These are phyloP conservation scores for Nemania sp. DNA, from an alignment of 2,329 filamentous ascomycete species.

Conservation along the genomic window DNA sequence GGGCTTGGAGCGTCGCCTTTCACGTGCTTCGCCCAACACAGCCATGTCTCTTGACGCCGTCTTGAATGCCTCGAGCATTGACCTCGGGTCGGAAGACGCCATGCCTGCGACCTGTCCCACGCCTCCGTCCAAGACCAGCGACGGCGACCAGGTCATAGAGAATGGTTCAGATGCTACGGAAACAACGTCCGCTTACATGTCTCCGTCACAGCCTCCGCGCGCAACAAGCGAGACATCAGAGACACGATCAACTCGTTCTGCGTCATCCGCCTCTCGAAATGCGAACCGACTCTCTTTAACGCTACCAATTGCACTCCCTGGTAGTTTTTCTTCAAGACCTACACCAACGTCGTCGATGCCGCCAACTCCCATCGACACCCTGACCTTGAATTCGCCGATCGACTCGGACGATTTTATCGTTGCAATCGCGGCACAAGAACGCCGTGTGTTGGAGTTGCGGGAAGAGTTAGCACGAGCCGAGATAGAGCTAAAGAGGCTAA, in stretches of 20 bases:
- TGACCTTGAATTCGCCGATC: conserved; percentile 49
- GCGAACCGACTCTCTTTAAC: conserved; percentile 65
- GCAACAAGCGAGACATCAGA: conserved; percentile 45
- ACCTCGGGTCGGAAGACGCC: conserved; percentile 28
- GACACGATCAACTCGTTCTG: conserved; percentile 55
- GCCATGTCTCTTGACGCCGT: conserved; percentile 37
- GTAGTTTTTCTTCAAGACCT: conserved; percentile 56
- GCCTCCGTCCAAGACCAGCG: conserved; percentile 26
- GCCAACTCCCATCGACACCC: conserved; percentile 55
- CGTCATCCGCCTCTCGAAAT: conserved; percentile 57
- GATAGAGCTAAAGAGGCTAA: conserved; percentile 72
- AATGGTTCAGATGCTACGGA: conserved; percentile 29
- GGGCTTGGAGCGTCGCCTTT: conserved; percentile 38
- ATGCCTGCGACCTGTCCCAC: conserved; percentile 17
- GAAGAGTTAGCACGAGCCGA: conserved; percentile 90
- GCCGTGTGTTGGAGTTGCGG: conserved; percentile 84
- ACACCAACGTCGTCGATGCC: conserved; percentile 54
- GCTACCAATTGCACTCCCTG: conserved; percentile 62
- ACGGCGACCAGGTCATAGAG: conserved; percentile 23
- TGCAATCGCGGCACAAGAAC: conserved; percentile 88
- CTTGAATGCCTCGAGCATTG: conserved; percentile 32
- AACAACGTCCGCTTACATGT: conserved; percentile 41
- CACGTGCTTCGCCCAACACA: conserved; percentile 31
- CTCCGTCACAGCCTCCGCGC: conserved; percentile 42
- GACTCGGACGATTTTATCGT: conserved; percentile 76